Conservation (phyloP, 176 grass and related monocot genomes). For the Elaeis guineensis region DNA sequence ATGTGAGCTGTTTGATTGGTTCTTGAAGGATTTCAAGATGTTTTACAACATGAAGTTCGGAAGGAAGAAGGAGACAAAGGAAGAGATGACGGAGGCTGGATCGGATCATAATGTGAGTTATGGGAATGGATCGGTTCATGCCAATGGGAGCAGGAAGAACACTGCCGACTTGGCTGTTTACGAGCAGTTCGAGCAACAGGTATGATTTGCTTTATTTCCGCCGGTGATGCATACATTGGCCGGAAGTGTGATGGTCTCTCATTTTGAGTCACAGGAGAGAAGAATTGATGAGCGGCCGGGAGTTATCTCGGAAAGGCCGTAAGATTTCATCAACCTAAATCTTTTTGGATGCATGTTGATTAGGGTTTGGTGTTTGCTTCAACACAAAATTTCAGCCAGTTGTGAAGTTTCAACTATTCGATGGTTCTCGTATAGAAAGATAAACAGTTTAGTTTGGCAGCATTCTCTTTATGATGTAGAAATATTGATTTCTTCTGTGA, state of each 20-base stretch:
- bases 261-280: conserved; percentile 34
- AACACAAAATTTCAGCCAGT: too few species aligned
- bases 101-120: conserved; percentile 4
- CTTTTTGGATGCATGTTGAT: too few species aligned
- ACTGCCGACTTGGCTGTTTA: conserved; percentile 43
- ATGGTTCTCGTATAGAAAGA: too few species aligned
- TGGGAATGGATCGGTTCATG: background rate
- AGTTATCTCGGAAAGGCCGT: background rate
- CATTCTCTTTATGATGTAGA: too few species aligned
- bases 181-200: conserved; percentile 55
- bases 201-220: conserved; percentile 9
- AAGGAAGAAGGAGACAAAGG: conserved; percentile 26
- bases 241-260: too few species aligned
- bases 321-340: too few species aligned
- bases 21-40: conserved; percentile 45
- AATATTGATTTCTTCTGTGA: too few species aligned
- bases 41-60: conserved; percentile 48
- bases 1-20: too few species aligned
- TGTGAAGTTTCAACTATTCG: too few species aligned
- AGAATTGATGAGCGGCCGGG: conserved; percentile 31
- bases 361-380: too few species aligned
- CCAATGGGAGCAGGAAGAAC: conserved; percentile 12
- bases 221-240: background rate
- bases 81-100: conserved; percentile 2
- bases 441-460: too few species aligned